Percentiles rank a stretch among this genome's conserved stretches.
phyloP scores from a whole-genome alignment of 257 asterid species.

The Ilex asprella region DNA sequence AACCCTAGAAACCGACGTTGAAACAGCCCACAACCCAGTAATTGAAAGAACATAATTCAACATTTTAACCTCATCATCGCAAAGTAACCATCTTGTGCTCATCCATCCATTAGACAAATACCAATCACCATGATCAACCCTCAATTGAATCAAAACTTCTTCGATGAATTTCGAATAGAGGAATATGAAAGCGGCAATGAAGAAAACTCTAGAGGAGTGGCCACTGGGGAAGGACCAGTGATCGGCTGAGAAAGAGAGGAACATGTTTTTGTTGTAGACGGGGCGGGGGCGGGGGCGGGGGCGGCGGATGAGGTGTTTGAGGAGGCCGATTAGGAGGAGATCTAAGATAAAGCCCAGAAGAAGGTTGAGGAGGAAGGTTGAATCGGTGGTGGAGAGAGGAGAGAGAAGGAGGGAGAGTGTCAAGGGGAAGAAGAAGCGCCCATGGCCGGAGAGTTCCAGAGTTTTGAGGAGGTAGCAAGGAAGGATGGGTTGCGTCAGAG shows the following conservation, averaged over 20 bases:
- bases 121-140: conserved; percentile 5
- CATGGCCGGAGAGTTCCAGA: conserved; percentile 92
- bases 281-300: conserved; percentile 96
- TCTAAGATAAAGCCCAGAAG: conserved; percentile 61
- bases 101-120: background rate
- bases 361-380: conserved; percentile 46
- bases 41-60: conserved; percentile 27
- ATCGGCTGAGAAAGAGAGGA: conserved; percentile 73
- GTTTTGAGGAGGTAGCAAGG: conserved; percentile 65
- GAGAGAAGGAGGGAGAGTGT: conserved; percentile 45
- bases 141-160: conserved; percentile 9
- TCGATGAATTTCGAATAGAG: conserved; percentile 22
- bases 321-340: conserved; percentile 47
- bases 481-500: conserved; percentile 55
- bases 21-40: conserved; percentile 55
- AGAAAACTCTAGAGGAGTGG: conserved; percentile 70
- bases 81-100: background rate
- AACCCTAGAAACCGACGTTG: conserved; percentile 61
- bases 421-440: conserved; percentile 82
- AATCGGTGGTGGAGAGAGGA: conserved; percentile 17
- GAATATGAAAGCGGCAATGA: conserved; percentile 48
- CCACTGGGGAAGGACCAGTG: conserved; percentile 99
- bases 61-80: conserved; percentile 1
- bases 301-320: conserved; percentile 62
- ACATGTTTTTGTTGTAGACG: conserved; percentile 79